A percentile compares a stretch with the other conserved stretches of the same genome.
Conservation (phyloP, 345 rosid species). For the Eucalyptus sideroxylon region DNA sequence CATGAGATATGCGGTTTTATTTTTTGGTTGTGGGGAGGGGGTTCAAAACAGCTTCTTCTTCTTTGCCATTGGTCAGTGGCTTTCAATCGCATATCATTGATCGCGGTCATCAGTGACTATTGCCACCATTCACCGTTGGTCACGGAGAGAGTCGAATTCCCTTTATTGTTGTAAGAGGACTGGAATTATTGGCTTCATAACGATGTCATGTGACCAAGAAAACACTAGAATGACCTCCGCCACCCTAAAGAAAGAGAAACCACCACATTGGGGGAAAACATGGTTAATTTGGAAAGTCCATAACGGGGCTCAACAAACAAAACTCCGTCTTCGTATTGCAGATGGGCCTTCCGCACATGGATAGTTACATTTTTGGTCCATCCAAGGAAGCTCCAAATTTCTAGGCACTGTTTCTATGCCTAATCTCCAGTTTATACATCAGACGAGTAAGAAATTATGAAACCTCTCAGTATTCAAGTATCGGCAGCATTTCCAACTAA, state of each 20-base stretch:
- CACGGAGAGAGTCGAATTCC: background rate
- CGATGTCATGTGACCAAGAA: background rate
- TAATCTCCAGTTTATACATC: background rate
- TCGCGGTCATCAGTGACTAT: background rate
- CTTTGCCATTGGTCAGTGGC: background rate
- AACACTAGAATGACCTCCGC: background rate
- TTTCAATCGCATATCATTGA: background rate
- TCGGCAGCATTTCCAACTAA: background rate
- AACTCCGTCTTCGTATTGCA: background rate
- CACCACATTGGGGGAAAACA: background rate
- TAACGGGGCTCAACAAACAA: background rate
- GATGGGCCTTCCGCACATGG: background rate
- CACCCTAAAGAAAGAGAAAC: background rate
- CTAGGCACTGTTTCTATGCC: background rate
- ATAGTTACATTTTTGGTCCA: background rate
- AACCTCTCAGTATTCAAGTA: background rate
- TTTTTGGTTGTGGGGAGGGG: too few relatives aligned
- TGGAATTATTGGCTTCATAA: background rate
- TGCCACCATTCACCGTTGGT: background rate
- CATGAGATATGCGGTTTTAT: background rate
- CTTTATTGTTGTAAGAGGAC: background rate
- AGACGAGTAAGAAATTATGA: background rate
- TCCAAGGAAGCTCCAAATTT: background rate
- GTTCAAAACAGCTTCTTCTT: too few relatives aligned
- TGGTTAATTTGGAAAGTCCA: background rate